Base-by-base conservation (phyloP, 495 filamentous ascomycete genomes). In the Astrocystis sublimbata region DNA sequence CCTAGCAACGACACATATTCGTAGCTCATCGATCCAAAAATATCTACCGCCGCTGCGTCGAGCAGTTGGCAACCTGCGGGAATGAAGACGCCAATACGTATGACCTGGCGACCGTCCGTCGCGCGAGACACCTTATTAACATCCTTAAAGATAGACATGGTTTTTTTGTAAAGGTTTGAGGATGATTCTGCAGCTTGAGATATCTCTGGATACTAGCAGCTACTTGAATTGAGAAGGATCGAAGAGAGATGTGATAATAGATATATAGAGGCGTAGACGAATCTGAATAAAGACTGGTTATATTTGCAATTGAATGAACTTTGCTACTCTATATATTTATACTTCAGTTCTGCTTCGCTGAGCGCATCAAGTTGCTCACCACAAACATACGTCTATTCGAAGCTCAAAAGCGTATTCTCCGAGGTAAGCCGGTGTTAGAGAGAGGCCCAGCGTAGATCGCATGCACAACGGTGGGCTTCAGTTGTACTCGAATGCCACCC, bases 1-100 rank as follows among this genome's bases (percentile, higher is more conserved):
- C 28, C 40, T 7, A 74, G 53, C n/a, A 62, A 23, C 3, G 52
- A 42, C 13, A 83, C 62, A 55, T 83, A 85, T 52, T 80, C 77
- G 19, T 77, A 67, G 54, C 71, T 74, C 53, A 80, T 73, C 61
- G 69, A 77, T 26, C 70, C 75, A 10, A 84, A 68, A 36, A 84
- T 72, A 65, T 85, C 82, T 30, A 82, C 64, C 36, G 72, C 69
- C 7, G 83, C 78, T 9, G 77, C 61, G 61, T 85, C 83, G 17
- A 85, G 75, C 13, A 84, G 65, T 59, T 85, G 83, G 45, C 72
- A 71, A 1, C 62, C 65, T 7, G 64, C 42, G 2, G 80, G 74
- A 17, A 83, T 66, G 57, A 83, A 79, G 35, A 85, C 77, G 43
- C 61, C 61, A 45, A 63, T 52, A 23, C 45, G 61, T 35, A 63